Base-by-base conservation (phyloP, 805 yeast genomes). In the Hanseniaspora guilliermondii region DNA sequence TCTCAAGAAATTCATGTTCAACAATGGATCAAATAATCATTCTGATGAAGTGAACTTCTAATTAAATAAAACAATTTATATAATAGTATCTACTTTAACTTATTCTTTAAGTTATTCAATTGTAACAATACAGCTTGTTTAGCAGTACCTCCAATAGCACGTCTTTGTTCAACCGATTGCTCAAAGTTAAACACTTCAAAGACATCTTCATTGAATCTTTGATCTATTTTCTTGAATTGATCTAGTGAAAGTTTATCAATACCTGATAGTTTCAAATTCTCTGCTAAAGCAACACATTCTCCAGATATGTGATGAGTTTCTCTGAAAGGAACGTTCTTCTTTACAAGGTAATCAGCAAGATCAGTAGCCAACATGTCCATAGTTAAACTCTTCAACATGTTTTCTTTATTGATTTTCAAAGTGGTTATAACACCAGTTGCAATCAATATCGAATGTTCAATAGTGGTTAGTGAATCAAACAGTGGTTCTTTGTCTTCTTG, bases 341-440 rank as follows among this genome's bases (percentile, higher is more conserved):
- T 83, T 50, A 93, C 99, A 60, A 93, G 76, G 69, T 93, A 93
- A 69, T 93, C 99, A 40, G 99, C 99, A 62, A 93, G 77, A 68
- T 93, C 99, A 33, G 99, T 93, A 21, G 98, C 98, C 62, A 93
- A 78, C 98, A 93, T 93, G 70, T 93, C 98, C 95, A 91, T 91
- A 30, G 97, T 89, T 63, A 93, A 77, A 0, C 97, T 91, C 44
- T 76, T 80, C 62, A 75, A 77, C 98, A 93, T 93, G 61, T 76
- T 81, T 53, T 78, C 83, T 59, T 77, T 75, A 62, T 85, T 76
- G 60, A 89, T 85, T 41, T 68, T 65, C 62, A 93, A 76, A 1
- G 98, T 93, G 3, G 97, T 87, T 47, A 93, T 75, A 6, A 93
- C 97, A 60, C 99, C 99, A 1, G 97, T 89, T 33, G 97, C 95